Percentiles rank a stretch among this genome's conserved stretches.
Conservation (phyloP, 371 early-diverging fungal species). For the Mortierella sp. region DNA sequence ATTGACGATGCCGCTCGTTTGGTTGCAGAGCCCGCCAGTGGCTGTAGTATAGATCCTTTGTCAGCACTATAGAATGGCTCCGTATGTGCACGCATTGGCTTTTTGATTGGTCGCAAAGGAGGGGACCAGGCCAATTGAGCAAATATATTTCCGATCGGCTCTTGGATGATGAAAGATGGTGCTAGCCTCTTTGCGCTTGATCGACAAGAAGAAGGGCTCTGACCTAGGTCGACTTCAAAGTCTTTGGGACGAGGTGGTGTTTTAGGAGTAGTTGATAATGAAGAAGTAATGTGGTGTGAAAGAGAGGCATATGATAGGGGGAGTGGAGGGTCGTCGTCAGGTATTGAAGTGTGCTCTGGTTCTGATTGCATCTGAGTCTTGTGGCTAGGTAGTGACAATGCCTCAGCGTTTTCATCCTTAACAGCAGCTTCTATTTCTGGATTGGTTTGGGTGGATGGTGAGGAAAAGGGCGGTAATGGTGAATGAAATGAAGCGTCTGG, state of each 20-base stretch:
- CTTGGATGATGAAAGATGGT: not conserved
- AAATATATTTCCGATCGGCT: constrained; percentile 23
- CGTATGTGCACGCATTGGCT: not conserved
- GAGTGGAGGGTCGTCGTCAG: not conserved
- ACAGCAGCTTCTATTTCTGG: not conserved
- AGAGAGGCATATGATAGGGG: not conserved
- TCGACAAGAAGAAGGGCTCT: constrained; percentile 17
- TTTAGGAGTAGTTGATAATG: not conserved
- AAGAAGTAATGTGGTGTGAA: not conserved
- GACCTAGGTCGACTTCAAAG: constrained; percentile 1
- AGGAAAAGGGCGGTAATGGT: not conserved
- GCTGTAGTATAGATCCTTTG: not conserved
- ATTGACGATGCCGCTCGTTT: not conserved
- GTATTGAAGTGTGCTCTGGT: not conserved
- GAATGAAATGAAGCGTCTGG: not conserved
- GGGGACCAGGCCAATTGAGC: constrained; percentile 42
- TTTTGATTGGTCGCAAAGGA: constrained; percentile 4
- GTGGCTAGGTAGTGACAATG: not conserved
- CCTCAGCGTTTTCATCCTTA: not conserved
- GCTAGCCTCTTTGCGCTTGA: not conserved
- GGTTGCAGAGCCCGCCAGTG: not conserved
- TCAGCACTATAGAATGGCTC: constrained; percentile 1
- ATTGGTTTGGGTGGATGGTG: not conserved
- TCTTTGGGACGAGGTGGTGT: constrained; percentile 2
- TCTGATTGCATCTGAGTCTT: not conserved